A percentile compares a stretch with the other conserved stretches of the same genome.
Conservation (phyloP, 805 yeast species). For the Candida bentonensis region DNA sequence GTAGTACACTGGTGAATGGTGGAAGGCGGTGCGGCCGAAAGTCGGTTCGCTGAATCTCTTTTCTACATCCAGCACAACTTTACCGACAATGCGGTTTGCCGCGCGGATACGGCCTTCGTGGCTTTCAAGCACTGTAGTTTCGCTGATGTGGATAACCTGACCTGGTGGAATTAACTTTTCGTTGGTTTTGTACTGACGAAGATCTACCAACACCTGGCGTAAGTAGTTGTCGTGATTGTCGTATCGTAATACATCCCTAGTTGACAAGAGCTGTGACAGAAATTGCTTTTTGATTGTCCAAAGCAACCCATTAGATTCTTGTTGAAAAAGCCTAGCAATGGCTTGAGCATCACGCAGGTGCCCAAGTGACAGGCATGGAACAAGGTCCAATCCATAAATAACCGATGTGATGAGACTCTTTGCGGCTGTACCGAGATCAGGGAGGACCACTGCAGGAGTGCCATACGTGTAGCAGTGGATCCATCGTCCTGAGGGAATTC, state of each 20-base stretch:
- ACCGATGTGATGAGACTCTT: conserved; percentile 17
- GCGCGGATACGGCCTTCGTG: conserved; percentile 14
- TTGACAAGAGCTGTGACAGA: conserved; percentile 15
- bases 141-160: conserved; percentile 17
- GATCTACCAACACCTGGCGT: conserved; percentile 14
- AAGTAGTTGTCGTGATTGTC: conserved; percentile 18
- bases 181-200: conserved; percentile 17
- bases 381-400: conserved; percentile 21
- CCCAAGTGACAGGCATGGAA: conserved; percentile 22
- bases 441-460: conserved; percentile 19
- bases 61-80: conserved; percentile 18
- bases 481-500: conserved; percentile 16
- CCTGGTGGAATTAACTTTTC: conserved; percentile 23
- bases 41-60: conserved; percentile 20
- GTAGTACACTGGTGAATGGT: conserved; percentile 21
- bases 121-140: conserved; percentile 16
- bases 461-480: conserved; percentile 21
- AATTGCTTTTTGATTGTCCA: conserved; percentile 14
- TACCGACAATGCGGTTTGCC: conserved; percentile 18
- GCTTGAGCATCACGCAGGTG: conserved; percentile 18
- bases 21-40: conserved; percentile 21
- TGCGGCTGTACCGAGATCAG: conserved; percentile 14
- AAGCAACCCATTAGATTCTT: conserved; percentile 15
- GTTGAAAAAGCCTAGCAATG: conserved; percentile 16
- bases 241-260: conserved; percentile 11